These are phyloP conservation scores for Umbelopsis isabellina DNA, from an alignment of 192 early-diverging fungal species.

Conservation along the genomic window DNA sequence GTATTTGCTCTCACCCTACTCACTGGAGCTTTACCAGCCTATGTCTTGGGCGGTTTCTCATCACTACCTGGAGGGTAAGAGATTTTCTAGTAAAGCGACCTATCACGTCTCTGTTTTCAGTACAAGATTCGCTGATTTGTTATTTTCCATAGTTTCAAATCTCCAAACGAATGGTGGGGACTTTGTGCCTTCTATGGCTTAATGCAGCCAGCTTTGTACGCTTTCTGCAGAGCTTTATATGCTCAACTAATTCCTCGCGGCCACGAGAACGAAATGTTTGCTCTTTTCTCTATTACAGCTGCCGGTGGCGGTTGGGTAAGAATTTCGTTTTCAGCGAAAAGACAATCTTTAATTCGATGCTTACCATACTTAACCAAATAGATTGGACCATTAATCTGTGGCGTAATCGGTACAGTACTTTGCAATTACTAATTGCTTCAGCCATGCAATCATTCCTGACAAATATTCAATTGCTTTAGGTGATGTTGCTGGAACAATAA, in stretches of 20 bases:
- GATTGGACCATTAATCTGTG: neutral
- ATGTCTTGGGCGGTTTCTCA: conserved; percentile 52
- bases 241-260: conserved; percentile 64
- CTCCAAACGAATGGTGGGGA: conserved; percentile 46
- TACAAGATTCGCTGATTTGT: neutral
- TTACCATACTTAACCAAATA: neutral
- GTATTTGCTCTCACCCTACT: conserved; percentile 45
- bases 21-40: conserved; percentile 48
- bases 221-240: conserved; percentile 53
- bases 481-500: neutral
- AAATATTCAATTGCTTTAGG: neutral
- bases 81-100: neutral
- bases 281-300: conserved; percentile 59
- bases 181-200: conserved; percentile 56
- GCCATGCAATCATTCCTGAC: neutral
- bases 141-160: conserved; percentile 45
- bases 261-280: conserved; percentile 66
- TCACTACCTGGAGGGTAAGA: conserved; percentile 5
- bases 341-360: neutral
- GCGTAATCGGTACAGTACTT: neutral
- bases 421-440: neutral
- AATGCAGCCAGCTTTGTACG: conserved; percentile 40
- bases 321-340: neutral
- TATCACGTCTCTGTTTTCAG: neutral
- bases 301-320: conserved; percentile 13